Conservation (phyloP, 805 yeast genomes). For the Hanseniaspora pseudoguilliermondii region DNA sequence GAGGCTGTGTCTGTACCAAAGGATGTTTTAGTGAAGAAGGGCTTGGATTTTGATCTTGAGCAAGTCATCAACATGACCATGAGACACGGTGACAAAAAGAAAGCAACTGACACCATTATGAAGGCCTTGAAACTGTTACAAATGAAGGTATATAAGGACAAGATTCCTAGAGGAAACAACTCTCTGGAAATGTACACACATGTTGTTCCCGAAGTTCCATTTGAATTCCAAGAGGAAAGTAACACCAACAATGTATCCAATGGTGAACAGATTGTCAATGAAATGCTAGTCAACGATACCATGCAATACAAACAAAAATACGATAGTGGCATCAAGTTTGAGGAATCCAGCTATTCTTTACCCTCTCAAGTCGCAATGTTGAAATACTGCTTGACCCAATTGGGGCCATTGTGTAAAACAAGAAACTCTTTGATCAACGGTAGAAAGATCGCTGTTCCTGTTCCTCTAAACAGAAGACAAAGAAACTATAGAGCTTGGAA, state of each 20-base stretch:
- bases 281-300: neutral
- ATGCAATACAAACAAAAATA: neutral
- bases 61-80: constrained; percentile 76
- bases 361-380: constrained; percentile 54
- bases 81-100: constrained; percentile 80
- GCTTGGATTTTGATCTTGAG: constrained; percentile 53
- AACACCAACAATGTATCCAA: neutral
- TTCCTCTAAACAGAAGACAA: constrained; percentile 69
- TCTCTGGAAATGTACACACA: neutral
- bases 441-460: constrained; percentile 76
- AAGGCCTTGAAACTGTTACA: constrained; percentile 62
- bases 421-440: constrained; percentile 35
- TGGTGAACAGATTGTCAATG: neutral
- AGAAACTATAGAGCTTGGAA: constrained; percentile 74
- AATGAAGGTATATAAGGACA: constrained; percentile 40
- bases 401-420: constrained; percentile 77
- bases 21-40: constrained; percentile 45
- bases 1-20: constrained; percentile 40
- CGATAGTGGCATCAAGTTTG: neutral
- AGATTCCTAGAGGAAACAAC: constrained; percentile 29
- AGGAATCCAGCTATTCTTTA: neutral
- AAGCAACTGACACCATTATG: constrained; percentile 59
- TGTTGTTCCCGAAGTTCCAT: constrained; percentile 7
- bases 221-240: neutral
- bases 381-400: constrained; percentile 58